Evolutionary conservation across 768 basidiomycete species (phyloP).

Genomic region (Tulasnella sp.): DNA sequence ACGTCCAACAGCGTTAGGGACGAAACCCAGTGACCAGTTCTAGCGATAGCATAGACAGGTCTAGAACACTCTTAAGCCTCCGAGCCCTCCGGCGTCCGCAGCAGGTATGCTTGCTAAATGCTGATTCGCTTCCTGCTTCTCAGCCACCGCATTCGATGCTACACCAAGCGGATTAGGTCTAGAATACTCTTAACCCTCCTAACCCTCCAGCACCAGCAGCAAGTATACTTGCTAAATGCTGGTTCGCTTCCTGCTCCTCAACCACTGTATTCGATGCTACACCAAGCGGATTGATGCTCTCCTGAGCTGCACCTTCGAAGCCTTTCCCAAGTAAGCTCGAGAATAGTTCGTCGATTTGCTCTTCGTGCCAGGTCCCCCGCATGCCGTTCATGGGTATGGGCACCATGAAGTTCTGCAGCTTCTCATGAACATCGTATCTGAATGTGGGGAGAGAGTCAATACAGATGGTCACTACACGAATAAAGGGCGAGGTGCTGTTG

Average conservation of each 20-base stretch:
- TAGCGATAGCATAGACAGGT: neutral
- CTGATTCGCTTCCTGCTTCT: neutral
- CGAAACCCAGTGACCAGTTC: neutral
- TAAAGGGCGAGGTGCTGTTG: neutral
- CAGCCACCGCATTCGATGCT: neutral
- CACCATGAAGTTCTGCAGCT: constrained; percentile 96
- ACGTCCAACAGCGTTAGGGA: neutral
- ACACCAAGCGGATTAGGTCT: neutral
- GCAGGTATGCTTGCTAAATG: neutral
- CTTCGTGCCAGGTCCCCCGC: constrained; percentile 84
- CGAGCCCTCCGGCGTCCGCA: neutral
- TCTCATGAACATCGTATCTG: constrained; percentile 93
- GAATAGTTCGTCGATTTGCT: constrained; percentile 95
- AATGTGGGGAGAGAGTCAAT: neutral
- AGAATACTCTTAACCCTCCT: neutral
- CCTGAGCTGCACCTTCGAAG: constrained; percentile 41
- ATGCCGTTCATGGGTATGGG: constrained; percentile 60
- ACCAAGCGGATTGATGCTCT: neutral
- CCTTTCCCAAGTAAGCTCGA: constrained; percentile 81
- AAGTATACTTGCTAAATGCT: neutral
- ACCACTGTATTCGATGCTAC: neutral
- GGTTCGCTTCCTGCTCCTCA: neutral
- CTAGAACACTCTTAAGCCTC: neutral
- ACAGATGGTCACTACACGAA: neutral
- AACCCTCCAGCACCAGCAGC: neutral